Evolutionary conservation across 2,329 filamentous ascomycete species (phyloP).

Genomic region (Epichloe gansuensis): DNA sequence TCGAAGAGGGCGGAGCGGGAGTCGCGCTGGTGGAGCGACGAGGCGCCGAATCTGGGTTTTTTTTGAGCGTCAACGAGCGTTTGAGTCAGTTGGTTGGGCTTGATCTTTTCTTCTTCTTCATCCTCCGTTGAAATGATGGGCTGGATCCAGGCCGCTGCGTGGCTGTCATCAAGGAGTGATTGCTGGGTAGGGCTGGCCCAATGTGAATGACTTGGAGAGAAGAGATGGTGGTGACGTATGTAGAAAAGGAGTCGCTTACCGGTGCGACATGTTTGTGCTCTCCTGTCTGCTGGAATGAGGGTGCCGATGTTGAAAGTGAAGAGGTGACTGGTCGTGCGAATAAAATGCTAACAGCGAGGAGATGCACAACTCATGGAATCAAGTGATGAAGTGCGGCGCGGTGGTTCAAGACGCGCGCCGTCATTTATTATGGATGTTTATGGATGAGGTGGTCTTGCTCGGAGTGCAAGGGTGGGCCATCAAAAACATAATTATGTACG

Average conservation of each 20-base stretch:
- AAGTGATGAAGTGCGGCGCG: too few species aligned
- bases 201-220: background rate
- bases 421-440: slow-evolving; percentile 2
- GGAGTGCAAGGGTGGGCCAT: too few species aligned
- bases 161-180: too few species aligned
- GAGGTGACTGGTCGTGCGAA: background rate
- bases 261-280: slow-evolving; percentile 21
- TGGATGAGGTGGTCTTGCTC: slow-evolving; percentile 10
- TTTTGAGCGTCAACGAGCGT: too few species aligned
- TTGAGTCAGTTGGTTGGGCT: too few species aligned
- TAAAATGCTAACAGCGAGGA: too few species aligned
- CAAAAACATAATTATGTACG: too few species aligned
- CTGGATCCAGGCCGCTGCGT: too few species aligned
- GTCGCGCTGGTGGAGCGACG: slow-evolving; percentile 62
- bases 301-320: background rate
- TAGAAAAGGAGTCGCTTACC: slow-evolving; percentile 12
- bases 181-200: too few species aligned
- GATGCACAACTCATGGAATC: too few species aligned
- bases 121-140: too few species aligned
- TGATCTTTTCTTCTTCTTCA: too few species aligned
- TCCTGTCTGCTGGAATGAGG: background rate
- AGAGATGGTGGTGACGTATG: background rate
- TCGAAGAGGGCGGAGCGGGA: slow-evolving; percentile 63
- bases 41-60: slow-evolving; percentile 47
- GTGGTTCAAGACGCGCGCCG: background rate